Conservation (phyloP, 306 rosid genomes). For the Cucumis cinereus region DNA sequence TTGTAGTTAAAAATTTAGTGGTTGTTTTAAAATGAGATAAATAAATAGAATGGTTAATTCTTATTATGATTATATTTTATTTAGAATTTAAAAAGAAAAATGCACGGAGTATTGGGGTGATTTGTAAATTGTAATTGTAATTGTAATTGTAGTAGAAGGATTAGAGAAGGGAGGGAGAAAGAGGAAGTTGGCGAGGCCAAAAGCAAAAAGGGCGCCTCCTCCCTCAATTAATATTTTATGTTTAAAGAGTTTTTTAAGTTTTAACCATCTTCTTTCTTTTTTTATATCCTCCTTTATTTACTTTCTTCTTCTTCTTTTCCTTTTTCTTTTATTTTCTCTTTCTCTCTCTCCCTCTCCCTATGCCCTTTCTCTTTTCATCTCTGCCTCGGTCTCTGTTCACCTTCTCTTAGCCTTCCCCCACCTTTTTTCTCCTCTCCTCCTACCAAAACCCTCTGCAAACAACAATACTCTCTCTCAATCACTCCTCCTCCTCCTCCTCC, state of each 20-base stretch:
- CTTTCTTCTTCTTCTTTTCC: not conserved
- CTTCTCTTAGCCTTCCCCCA: constrained; percentile 34
- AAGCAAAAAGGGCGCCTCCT: constrained; percentile 34
- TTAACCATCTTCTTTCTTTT: not conserved
- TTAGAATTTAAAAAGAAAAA: too few species aligned
- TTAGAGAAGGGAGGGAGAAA: not conserved
- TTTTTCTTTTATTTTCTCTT: not conserved
- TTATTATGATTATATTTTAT: too few species aligned
- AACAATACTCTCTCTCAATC: too few species aligned
- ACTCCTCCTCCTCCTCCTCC: not conserved
- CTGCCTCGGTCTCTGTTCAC: constrained; percentile 16
- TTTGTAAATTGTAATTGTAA: too few species aligned
- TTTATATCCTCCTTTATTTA: not conserved
- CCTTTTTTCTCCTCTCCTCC: constrained; percentile 28
- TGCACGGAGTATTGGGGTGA: too few species aligned
- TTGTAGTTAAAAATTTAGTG: too few species aligned
- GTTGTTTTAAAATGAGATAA: too few species aligned
- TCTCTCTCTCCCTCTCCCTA: constrained; percentile 4
- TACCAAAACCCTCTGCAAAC: constrained; percentile 11
- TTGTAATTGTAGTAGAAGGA: not conserved
- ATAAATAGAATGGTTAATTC: too few species aligned
- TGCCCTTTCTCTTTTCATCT: constrained; percentile 8
- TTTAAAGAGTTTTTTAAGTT: too few species aligned
- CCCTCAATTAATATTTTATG: not conserved
- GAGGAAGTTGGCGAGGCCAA: constrained; percentile 21